Conservation (phyloP, 495 filamentous ascomycete species). For the Daldinia grandis region DNA sequence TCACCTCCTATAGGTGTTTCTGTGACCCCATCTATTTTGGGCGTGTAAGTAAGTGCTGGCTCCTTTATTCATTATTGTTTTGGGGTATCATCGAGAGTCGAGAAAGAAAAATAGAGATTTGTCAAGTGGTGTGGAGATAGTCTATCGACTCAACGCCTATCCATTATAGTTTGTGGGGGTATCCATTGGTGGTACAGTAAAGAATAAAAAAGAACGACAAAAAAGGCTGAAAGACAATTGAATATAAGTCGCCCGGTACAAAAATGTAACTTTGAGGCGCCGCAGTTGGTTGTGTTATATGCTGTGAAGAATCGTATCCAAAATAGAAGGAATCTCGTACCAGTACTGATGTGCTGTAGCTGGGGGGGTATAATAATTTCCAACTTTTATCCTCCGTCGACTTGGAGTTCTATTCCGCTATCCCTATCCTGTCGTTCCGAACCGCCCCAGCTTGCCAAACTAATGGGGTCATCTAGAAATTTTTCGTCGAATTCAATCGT, state of each 20-base stretch:
- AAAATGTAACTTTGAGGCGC: constrained; percentile 29
- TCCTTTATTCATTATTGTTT: constrained; percentile 31
- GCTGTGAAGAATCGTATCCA: constrained; percentile 37
- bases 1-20: constrained; percentile 35
- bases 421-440: constrained; percentile 59
- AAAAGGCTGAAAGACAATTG: constrained; percentile 13
- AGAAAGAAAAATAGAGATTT: constrained; percentile 32
- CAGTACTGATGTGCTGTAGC: constrained; percentile 21
- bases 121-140: constrained; percentile 40
- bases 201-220: constrained; percentile 25
- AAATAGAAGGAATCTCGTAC: constrained; percentile 30
- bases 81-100: constrained; percentile 44
- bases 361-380: constrained; percentile 5
- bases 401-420: constrained; percentile 59
- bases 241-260: constrained; percentile 17
- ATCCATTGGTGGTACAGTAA: constrained; percentile 40
- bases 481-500: constrained; percentile 40
- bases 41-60: constrained; percentile 21
- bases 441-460: constrained; percentile 42
- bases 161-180: constrained; percentile 29
- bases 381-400: constrained; percentile 46
- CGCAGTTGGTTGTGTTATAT: constrained; percentile 37
- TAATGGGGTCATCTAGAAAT: constrained; percentile 19
- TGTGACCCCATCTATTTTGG: constrained; percentile 41
- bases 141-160: constrained; percentile 34